phyloP scores from a whole-genome alignment of 495 filamentous ascomycete species.

The Penicillium robsamsonii region DNA sequence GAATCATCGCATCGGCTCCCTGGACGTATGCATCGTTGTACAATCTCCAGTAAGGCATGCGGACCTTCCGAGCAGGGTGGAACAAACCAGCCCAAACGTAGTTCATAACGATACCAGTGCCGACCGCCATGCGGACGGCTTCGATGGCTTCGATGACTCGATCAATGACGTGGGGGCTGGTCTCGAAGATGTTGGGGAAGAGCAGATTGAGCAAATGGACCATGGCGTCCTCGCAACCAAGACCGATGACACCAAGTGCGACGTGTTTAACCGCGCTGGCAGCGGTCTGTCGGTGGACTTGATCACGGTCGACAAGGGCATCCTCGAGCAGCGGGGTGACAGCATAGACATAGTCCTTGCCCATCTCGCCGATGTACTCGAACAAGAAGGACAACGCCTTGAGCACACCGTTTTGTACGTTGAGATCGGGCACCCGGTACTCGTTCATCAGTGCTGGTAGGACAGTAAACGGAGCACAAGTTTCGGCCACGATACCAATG shows the following conservation, averaged over 20 bases:
- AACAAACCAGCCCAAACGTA: conserved; percentile 98
- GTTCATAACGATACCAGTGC: conserved; percentile 88
- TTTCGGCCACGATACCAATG: conserved; percentile 99
- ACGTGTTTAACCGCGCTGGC: conserved; percentile 97
- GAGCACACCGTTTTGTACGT: conserved; percentile 97
- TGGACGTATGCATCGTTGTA: conserved; percentile 99
- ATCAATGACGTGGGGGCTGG: conserved; percentile 97
- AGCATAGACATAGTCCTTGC: conserved; percentile 98
- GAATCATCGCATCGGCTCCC: conserved; percentile 88
- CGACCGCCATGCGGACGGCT: conserved; percentile 91
- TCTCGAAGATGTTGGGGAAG: conserved; percentile 98
- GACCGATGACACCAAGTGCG: conserved; percentile 88
- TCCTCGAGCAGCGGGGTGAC: conserved; percentile 97
- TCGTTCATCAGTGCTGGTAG: conserved; percentile 99
- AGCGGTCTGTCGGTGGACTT: conserved; percentile 96
- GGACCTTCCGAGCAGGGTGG: conserved; percentile 92
- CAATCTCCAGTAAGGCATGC: conserved; percentile 87
- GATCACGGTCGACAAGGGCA: conserved; percentile 95
- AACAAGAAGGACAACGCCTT: conserved; percentile 97
- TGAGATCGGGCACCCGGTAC: conserved; percentile 96
- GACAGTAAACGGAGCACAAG: conserved; percentile 98
- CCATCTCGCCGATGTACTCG: conserved; percentile 99
- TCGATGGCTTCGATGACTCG: conserved; percentile 95
- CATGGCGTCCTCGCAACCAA: conserved; percentile 99
- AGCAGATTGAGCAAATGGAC: conserved; percentile 93